Evolutionary conservation across 2,329 filamentous ascomycete genomes (phyloP).

Genomic region (Harringtonia aguacate): DNA sequence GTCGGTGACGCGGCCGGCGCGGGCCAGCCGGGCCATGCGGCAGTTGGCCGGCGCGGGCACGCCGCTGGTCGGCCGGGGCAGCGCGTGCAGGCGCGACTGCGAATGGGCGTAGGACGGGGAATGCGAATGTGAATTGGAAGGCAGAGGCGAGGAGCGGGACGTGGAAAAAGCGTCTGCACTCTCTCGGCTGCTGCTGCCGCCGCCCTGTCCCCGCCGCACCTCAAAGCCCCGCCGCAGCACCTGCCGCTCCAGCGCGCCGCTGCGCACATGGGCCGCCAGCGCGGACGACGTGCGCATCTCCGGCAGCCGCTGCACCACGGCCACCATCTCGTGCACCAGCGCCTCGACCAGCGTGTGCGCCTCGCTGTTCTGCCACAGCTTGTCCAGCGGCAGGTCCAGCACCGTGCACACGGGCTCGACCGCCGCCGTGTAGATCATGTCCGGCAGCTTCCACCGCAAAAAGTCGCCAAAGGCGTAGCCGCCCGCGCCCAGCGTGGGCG

Average conservation of each 20-base stretch:
- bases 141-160: too few species aligned
- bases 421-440: slow-evolving; percentile 62
- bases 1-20: slow-evolving; percentile 54
- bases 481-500: slow-evolving; percentile 50
- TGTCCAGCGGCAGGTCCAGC: slow-evolving; percentile 64
- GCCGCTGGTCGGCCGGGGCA: neutral
- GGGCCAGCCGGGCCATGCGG: slow-evolving; percentile 57
- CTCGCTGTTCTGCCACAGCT: slow-evolving; percentile 55
- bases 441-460: slow-evolving; percentile 65
- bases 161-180: too few species aligned
- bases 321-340: slow-evolving; percentile 63
- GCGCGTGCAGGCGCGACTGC: too few species aligned
- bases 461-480: slow-evolving; percentile 50
- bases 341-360: slow-evolving; percentile 57
- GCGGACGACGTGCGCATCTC: slow-evolving; percentile 57
- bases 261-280: slow-evolving; percentile 43
- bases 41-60: slow-evolving; percentile 27
- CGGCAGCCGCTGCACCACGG: slow-evolving; percentile 62
- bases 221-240: slow-evolving; percentile 31
- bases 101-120: too few species aligned
- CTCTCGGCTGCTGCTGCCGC: neutral
- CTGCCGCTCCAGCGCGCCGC: slow-evolving; percentile 49
- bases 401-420: slow-evolving; percentile 75
- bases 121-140: too few species aligned
- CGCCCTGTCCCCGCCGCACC: slow-evolving; percentile 19